These are phyloP conservation scores for Phytophthora colocasiae DNA, from an alignment of 352 stramenopile genomes.

Conservation along the genomic window DNA sequence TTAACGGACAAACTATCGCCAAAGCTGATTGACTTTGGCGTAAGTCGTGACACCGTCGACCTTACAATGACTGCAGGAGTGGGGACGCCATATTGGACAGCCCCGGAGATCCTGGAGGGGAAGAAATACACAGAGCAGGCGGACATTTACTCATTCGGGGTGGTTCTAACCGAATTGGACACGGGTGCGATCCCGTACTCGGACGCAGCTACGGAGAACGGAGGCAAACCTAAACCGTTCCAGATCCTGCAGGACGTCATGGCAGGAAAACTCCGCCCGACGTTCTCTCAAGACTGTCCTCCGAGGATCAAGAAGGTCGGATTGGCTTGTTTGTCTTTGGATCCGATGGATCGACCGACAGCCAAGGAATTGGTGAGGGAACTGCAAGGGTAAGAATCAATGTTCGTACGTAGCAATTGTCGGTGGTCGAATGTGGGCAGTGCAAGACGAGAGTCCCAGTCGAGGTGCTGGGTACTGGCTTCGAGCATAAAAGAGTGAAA, in stretches of 20 bases:
- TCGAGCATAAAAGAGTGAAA: background rate
- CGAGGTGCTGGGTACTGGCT: conserved; percentile 32
- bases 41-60: conserved; percentile 43
- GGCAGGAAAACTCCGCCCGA: conserved; percentile 49
- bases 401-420: background rate
- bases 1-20: conserved; percentile 70
- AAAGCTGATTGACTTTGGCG: conserved; percentile 87
- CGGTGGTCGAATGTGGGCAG: conserved; percentile 35
- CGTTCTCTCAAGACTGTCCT: conserved; percentile 53
- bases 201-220: conserved; percentile 24
- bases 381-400: background rate
- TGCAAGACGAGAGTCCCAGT: conserved; percentile 23
- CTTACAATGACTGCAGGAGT: conserved; percentile 67
- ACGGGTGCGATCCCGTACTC: conserved; percentile 44
- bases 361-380: conserved; percentile 27
- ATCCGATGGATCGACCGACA: conserved; percentile 15
- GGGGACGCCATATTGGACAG: conserved; percentile 85
- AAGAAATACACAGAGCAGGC: conserved; percentile 64
- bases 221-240: conserved; percentile 36
- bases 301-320: conserved; percentile 26
- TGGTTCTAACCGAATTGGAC: conserved; percentile 58
- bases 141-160: conserved; percentile 78
- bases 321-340: conserved; percentile 20
- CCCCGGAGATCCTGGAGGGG: conserved; percentile 71
- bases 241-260: conserved; percentile 57